These are phyloP conservation scores for Fusarium virguliforme DNA, from an alignment of 2,329 filamentous ascomycete genomes.

Conservation along the genomic window DNA sequence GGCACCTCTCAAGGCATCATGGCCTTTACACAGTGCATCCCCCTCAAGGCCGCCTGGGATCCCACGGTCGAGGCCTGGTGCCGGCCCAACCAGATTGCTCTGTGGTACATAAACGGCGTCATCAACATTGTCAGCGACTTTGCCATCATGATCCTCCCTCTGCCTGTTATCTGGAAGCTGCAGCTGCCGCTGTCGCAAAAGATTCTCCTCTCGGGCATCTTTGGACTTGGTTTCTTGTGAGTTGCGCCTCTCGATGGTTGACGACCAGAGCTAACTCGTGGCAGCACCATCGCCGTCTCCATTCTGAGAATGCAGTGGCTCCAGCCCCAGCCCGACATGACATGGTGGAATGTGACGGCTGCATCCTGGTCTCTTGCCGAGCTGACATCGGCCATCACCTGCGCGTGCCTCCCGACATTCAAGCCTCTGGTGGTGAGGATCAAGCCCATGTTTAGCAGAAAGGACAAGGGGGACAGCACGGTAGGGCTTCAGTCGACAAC, in stretches of 20 bases:
- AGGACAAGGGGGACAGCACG: not conserved
- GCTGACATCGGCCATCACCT: slow-evolving; percentile 31
- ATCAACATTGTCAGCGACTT: slow-evolving; percentile 41
- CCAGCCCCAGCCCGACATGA: not conserved
- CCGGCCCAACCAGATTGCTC: not conserved
- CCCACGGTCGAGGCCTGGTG: slow-evolving; percentile 13
- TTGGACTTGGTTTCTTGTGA: slow-evolving; percentile 40
- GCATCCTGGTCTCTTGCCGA: slow-evolving; percentile 40
- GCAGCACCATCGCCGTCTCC: slow-evolving; percentile 27
- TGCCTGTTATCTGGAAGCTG: slow-evolving; percentile 36
- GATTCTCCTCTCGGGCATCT: slow-evolving; percentile 20
- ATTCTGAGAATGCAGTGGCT: slow-evolving; percentile 38
- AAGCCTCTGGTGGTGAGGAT: slow-evolving; percentile 20
- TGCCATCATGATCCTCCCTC: slow-evolving; percentile 28
- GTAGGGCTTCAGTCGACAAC: not conserved
- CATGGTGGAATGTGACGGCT: slow-evolving; percentile 33
- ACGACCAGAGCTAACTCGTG: rapidly evolving
- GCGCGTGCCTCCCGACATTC: slow-evolving; percentile 40
- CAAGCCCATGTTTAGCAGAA: not conserved
- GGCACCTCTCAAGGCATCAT: slow-evolving; percentile 8
- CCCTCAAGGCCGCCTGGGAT: slow-evolving; percentile 31
- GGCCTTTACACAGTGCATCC: slow-evolving; percentile 29
- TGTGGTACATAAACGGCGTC: slow-evolving; percentile 14
- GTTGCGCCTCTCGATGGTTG: rapidly evolving
- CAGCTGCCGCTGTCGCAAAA: slow-evolving; percentile 35